phyloP scores from a whole-genome alignment of 768 basidiomycete genomes.

The Lentinula guzmanii region DNA sequence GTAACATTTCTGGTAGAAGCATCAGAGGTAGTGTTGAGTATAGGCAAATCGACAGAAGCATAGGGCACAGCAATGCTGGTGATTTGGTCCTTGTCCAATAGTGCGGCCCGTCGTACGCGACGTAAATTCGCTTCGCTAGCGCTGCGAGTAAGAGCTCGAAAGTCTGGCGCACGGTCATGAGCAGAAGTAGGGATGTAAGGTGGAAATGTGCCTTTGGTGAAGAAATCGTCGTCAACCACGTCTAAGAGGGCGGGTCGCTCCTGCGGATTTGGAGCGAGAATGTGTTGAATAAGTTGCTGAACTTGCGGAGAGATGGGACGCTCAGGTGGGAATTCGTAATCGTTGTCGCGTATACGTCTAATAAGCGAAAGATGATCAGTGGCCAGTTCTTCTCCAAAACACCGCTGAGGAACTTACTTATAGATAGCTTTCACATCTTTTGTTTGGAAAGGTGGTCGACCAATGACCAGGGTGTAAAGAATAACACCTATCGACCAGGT shows the following conservation, averaged over 20 bases:
- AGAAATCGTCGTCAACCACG: slow-evolving; percentile 82
- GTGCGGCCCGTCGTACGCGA: slow-evolving; percentile 53
- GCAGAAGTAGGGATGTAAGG: slow-evolving; percentile 75
- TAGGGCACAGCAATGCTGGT: slow-evolving; percentile 38
- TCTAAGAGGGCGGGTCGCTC: slow-evolving; percentile 78
- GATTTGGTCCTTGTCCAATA: slow-evolving; percentile 59
- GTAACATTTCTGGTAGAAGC: slow-evolving; percentile 33
- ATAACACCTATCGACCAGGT: slow-evolving; percentile 98
- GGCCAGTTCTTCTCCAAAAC: background rate
- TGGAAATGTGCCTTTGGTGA: slow-evolving; percentile 77
- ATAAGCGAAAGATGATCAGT: slow-evolving; percentile 6
- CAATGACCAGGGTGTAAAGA: slow-evolving; percentile 88
- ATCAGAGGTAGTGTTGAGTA: slow-evolving; percentile 3
- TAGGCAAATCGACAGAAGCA: slow-evolving; percentile 13
- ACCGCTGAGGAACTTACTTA: slow-evolving; percentile 49
- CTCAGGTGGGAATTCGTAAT: slow-evolving; percentile 87
- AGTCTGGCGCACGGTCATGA: slow-evolving; percentile 71
- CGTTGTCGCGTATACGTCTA: slow-evolving; percentile 89
- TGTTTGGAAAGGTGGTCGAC: slow-evolving; percentile 97
- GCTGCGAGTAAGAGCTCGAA: slow-evolving; percentile 54
- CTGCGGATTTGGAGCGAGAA: slow-evolving; percentile 80
- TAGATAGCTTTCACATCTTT: slow-evolving; percentile 97
- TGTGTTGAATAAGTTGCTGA: slow-evolving; percentile 72
- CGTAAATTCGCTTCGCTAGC: slow-evolving; percentile 66
- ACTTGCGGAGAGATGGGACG: slow-evolving; percentile 65